These are phyloP conservation scores for Pythium vanterpoolii DNA, from an alignment of 352 stramenopile genomes.

Conservation along the genomic window DNA sequence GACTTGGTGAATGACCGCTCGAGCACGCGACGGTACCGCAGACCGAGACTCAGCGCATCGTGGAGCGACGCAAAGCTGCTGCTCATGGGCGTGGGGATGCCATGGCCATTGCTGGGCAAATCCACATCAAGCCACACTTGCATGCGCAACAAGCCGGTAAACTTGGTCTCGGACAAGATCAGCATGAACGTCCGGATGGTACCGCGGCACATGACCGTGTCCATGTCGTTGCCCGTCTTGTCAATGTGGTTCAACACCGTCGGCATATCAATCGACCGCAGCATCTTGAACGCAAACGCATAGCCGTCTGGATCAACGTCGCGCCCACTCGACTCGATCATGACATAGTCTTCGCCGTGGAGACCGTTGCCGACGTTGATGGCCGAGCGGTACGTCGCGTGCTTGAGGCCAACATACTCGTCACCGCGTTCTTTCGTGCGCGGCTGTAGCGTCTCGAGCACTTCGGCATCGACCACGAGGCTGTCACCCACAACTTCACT, in stretches of 20 bases:
- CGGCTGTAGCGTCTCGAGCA: constrained; percentile 64
- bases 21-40: constrained; percentile 58
- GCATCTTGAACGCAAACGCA: constrained; percentile 63
- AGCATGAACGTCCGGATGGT: constrained; percentile 59
- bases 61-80: constrained; percentile 45
- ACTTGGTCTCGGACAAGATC: constrained; percentile 54
- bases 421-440: constrained; percentile 67
- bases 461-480: constrained; percentile 58
- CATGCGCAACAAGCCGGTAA: constrained; percentile 58
- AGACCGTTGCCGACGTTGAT: constrained; percentile 33
- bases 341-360: constrained; percentile 58
- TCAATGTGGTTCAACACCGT: constrained; percentile 33
- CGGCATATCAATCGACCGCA: constrained; percentile 36
- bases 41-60: constrained; percentile 63
- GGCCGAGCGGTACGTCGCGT: constrained; percentile 68
- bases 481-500: constrained; percentile 51
- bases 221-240: constrained; percentile 22
- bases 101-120: constrained; percentile 25
- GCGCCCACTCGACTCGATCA: constrained; percentile 54
- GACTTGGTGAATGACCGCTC: constrained; percentile 39
- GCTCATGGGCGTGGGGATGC: not conserved
- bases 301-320: constrained; percentile 40
- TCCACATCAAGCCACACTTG: constrained; percentile 70
- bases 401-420: constrained; percentile 75
- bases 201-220: constrained; percentile 37